phyloP scores from a whole-genome alignment of 805 yeast species.

The Wickerhamiella slavikovae region DNA sequence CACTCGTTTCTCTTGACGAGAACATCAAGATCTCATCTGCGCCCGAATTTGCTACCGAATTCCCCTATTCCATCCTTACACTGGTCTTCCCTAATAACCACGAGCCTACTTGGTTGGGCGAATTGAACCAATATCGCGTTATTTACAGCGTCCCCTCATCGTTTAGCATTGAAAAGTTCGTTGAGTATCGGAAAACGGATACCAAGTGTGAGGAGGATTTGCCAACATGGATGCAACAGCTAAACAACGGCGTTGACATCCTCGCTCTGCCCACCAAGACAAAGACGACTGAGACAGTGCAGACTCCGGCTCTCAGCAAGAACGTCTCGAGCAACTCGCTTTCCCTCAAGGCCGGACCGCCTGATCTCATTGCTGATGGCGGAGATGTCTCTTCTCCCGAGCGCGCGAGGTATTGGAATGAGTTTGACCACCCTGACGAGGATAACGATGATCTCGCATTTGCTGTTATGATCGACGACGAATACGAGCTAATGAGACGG shows the following conservation, averaged over 20 bases:
- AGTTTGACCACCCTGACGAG: slow-evolving; percentile 42
- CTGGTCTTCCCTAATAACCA: slow-evolving; percentile 23
- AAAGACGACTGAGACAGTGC: background rate
- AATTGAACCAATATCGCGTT: slow-evolving; percentile 27
- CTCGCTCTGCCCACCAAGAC: slow-evolving; percentile 23
- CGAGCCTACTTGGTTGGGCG: slow-evolving; percentile 20
- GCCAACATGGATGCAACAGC: slow-evolving; percentile 23
- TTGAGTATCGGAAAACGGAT: slow-evolving; percentile 15
- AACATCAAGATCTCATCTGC: slow-evolving; percentile 6
- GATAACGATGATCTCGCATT: slow-evolving; percentile 20
- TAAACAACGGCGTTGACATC: slow-evolving; percentile 22
- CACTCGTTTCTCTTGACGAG: slow-evolving; percentile 22
- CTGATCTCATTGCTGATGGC: too few species aligned
- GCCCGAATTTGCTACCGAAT: slow-evolving; percentile 7
- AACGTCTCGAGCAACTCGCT: background rate
- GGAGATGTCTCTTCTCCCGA: background rate
- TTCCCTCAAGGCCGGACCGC: too few species aligned
- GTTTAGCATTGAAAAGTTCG: slow-evolving; percentile 20
- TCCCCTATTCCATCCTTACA: slow-evolving; percentile 32
- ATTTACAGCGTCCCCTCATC: slow-evolving; percentile 25
- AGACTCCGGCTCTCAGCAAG: too few species aligned
- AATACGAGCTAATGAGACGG: slow-evolving; percentile 13
- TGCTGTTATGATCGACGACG: slow-evolving; percentile 15
- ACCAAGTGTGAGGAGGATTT: slow-evolving; percentile 15
- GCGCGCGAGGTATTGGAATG: slow-evolving; percentile 38